Base-by-base conservation (phyloP, 2,329 filamentous ascomycete genomes). In the Aschersonia sp. region DNA sequence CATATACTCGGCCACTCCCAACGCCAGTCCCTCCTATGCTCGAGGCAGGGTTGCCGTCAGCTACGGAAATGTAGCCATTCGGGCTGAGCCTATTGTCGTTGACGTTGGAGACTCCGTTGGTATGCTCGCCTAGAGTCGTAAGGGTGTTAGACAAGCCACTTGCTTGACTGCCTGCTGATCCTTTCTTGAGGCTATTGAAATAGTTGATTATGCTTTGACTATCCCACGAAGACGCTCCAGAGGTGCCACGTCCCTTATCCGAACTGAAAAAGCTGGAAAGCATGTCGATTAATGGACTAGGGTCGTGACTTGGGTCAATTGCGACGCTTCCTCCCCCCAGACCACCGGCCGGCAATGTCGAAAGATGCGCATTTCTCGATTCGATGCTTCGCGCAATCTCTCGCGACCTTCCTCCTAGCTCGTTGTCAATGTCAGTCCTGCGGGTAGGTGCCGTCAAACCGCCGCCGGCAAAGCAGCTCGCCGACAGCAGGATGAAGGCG, bases 361-460 rank as follows among this genome's bases (percentile, higher is more conserved):
- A 38, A 7, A 38, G 35, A 12, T 38, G 7, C 7, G 12, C 35
- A 12, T 38, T 38, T 38, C 35, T 7, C 35, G 7, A 9, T 3
- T 38, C 35, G 35, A 38, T 12, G 12, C 35, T 12, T 38, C 12
- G 7, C 12, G 35, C 12, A 12, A 7, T 38, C 35, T 9, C 7
- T 12, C 12, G 35, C 9, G 20, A 7, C 20, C 9, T 43, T 43
- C n/a, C 41, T 6, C 20, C n/a, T 29, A 6, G 12, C 41, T 43
- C 20, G 12, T 43, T 43, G 41, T 20, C n/a, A 38, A 4, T 38
- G 12, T 38, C 35, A 38, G 41, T 29, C 7, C 30, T 43, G 12
- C 38, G 42, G 9, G 46, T 44, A 20, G 49, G 49, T 7, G 49
- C 49, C 5, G 49, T 38, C 32, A 50, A 30, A 44, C 43, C 40